phyloP scores from a whole-genome alignment of 1,139 yeast genomes.

The Candida dubliniensis region DNA sequence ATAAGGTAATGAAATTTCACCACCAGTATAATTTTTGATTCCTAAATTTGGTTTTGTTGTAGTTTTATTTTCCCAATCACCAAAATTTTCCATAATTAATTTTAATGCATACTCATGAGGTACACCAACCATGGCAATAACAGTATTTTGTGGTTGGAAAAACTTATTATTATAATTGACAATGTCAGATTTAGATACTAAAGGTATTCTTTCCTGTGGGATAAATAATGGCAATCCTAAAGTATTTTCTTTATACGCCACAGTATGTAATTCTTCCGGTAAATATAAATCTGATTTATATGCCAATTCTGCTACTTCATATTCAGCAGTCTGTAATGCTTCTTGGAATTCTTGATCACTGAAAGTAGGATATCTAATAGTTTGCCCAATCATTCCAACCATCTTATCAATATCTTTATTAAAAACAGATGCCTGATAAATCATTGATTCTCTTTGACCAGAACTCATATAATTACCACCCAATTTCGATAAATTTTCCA shows the following conservation, averaged over 20 bases:
- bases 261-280: conserved; percentile 84
- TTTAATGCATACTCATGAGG: conserved; percentile 68
- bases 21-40: conserved; percentile 73
- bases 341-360: conserved; percentile 71
- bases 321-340: conserved; percentile 72
- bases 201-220: conserved; percentile 65
- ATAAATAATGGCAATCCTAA: conserved; percentile 86
- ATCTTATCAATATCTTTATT: conserved; percentile 81
- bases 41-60: conserved; percentile 31
- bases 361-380: conserved; percentile 69
- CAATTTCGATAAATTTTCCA: conserved; percentile 68
- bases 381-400: conserved; percentile 78
- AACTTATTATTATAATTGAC: conserved; percentile 63
- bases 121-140: conserved; percentile 88
- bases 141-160: conserved; percentile 79
- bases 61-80: conserved; percentile 51
- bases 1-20: conserved; percentile 68
- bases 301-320: conserved; percentile 81
- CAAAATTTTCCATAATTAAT: conserved; percentile 62
- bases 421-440: conserved; percentile 94
- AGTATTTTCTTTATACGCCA: conserved; percentile 72
- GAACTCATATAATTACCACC: conserved; percentile 97
- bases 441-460: conserved; percentile 85
- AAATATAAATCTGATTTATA: conserved; percentile 81
- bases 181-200: conserved; percentile 54